phyloP scores from a whole-genome alignment of 2,329 filamentous ascomycete species.

The Trichoderma simmonsii region DNA sequence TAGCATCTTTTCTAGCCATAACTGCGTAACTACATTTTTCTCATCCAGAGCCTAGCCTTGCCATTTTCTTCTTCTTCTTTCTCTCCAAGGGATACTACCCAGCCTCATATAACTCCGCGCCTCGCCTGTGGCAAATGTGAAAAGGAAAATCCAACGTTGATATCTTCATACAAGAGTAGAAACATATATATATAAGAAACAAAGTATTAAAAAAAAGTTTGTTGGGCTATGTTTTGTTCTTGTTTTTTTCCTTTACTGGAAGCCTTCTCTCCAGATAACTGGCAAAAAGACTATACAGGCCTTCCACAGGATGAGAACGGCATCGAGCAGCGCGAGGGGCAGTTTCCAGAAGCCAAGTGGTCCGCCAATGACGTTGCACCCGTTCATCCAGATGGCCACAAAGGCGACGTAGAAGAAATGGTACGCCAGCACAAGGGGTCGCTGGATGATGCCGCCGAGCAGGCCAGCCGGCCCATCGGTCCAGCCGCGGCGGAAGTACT shows the following conservation, averaged over 20 bases:
- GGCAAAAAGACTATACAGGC: conserved; percentile 81
- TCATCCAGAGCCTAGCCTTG: background rate
- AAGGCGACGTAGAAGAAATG: conserved; percentile 96
- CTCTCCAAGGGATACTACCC: background rate
- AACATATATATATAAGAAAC: background rate
- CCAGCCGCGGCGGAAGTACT: conserved; percentile 78
- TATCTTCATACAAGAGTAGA: background rate
- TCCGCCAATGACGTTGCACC: conserved; percentile 37
- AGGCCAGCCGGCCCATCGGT: conserved; percentile 78
- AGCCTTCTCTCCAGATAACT: conserved; percentile 67
- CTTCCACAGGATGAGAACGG: conserved; percentile 70
- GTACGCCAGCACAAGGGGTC: conserved; percentile 74
- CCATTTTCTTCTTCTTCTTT: background rate
- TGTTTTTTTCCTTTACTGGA: conserved; percentile 19
- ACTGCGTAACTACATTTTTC: conserved; percentile 11
- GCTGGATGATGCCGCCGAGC: conserved; percentile 74
- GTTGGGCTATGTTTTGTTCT: background rate
- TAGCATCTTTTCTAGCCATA: conserved; percentile 2
- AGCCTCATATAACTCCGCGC: background rate
- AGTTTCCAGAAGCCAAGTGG: conserved; percentile 40
- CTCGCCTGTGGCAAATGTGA: background rate
- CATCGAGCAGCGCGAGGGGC: conserved; percentile 63
- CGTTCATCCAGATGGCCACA: conserved; percentile 71
- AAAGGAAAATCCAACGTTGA: background rate
- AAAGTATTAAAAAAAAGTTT: background rate